Percentiles rank a stretch among this genome's conserved stretches.
These are phyloP conservation scores for Allium sativum DNA, from an alignment of 106 monocot genomes.

Conservation along the genomic window DNA sequence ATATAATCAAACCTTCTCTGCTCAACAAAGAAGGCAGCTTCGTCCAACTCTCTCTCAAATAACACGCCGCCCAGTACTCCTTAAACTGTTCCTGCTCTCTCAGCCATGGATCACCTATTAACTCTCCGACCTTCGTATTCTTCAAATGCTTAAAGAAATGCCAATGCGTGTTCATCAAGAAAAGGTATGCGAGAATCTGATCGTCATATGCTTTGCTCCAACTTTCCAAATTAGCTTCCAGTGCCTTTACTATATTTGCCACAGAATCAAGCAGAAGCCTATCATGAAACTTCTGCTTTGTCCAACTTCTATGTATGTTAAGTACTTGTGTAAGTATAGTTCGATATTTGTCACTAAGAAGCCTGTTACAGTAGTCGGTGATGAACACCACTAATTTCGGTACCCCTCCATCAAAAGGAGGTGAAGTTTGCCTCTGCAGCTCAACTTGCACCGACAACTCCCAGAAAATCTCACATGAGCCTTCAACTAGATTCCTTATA, in stretches of 20 bases:
- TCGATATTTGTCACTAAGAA: constrained; percentile 60
- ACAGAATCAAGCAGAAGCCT: constrained; percentile 51
- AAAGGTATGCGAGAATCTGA: constrained; percentile 21
- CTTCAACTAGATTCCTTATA: constrained; percentile 66
- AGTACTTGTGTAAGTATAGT: constrained; percentile 62
- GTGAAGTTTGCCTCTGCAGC: constrained; percentile 46
- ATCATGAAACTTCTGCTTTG: constrained; percentile 55
- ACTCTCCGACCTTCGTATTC: constrained; percentile 38
- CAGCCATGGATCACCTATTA: constrained; percentile 46
- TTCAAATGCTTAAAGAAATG: constrained; percentile 38
- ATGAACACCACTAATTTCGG: constrained; percentile 72
- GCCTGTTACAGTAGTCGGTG: constrained; percentile 64
- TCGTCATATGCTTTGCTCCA: constrained; percentile 79
- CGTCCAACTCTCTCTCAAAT: constrained; percentile 71
- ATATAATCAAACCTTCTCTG: constrained; percentile 70
- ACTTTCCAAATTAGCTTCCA: constrained; percentile 62
- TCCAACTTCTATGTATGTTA: constrained; percentile 67
- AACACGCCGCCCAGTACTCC: constrained; percentile 48
- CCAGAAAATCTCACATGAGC: constrained; percentile 89
- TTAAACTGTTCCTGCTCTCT: constrained; percentile 76
- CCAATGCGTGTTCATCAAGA: constrained; percentile 49
- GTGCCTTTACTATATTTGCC: constrained; percentile 51
- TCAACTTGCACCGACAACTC: constrained; percentile 85
- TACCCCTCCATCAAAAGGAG: constrained; percentile 56
- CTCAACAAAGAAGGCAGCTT: constrained; percentile 57